Base-by-base conservation (phyloP, 139 green algal species). In the Picochlorum costavermella region DNA sequence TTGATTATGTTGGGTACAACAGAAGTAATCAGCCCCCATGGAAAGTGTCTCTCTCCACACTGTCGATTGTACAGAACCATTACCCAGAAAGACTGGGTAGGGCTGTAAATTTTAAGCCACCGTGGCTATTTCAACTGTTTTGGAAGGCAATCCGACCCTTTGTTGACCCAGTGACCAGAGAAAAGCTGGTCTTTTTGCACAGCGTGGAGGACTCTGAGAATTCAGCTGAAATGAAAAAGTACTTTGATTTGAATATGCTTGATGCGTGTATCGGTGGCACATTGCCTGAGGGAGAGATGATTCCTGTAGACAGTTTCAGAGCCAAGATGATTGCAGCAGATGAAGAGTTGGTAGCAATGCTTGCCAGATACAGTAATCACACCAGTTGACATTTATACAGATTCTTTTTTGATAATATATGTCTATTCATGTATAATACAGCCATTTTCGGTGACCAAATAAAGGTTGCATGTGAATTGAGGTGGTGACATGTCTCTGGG, bases 41-140 rank as follows among this genome's bases (percentile, higher is more conserved):
- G 29, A 78, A 71, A 49, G 69, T 83, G 6, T 70, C 67, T 16
- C 33, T 86, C 14, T 45, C 61, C 17, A 78, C 78, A 48, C 69
- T 86, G 48, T 31, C 73, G 31, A 82, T 81, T 2, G 56, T 81
- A 74, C 83, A 91, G 71, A 90, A 89, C 69, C 86, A 95, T 72
- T 95, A 87, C 60, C 86, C 86, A 1, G 87, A 95, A 76, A 80
- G 87, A 5, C 73, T 95, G 36, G 87, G 86, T 26, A 49, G 76
- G 33, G 83, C 87, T 1, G 70, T 92, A 28, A 88, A 75, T 66
- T 93, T 82, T 57, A 75, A 84, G 30, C 75, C 87, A 4, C 87
- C 87, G 9, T 61, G 26, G 6, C 53, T 95, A 1, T 95, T 95
- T 77, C 71, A 74, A 25, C 31, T 92, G 16, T 85, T 78, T 6